phyloP scores from a whole-genome alignment of 371 early-diverging fungal species.

The Apophysomyces elegans region DNA sequence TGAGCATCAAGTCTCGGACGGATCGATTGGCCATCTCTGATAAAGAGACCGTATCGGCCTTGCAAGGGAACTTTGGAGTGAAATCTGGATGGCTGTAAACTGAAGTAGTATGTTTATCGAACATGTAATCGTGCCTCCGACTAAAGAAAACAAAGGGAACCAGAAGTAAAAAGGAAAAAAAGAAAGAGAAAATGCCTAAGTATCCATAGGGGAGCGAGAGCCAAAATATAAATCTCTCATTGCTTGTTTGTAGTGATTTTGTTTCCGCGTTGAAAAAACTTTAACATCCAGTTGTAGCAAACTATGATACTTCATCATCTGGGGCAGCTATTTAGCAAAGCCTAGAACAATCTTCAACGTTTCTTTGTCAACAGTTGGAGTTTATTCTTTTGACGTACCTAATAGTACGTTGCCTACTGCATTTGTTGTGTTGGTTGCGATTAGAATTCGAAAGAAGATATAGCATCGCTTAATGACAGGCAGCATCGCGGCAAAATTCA shows the following conservation, averaged over 20 bases:
- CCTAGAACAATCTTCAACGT: too few relatives aligned
- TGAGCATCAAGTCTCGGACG: not conserved
- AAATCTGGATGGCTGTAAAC: slow-evolving; percentile 5
- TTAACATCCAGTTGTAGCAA: not conserved
- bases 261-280: slow-evolving; percentile 1
- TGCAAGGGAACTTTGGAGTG: not conserved
- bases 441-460: too few relatives aligned
- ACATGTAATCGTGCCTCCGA: not conserved
- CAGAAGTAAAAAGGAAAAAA: too few relatives aligned
- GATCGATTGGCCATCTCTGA: slow-evolving; percentile 3
- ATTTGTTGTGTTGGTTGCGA: too few relatives aligned
- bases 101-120: not conserved
- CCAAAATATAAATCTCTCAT: not conserved
- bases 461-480: too few relatives aligned
- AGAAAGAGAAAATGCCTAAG: too few relatives aligned
- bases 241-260: not conserved
- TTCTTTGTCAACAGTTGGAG: too few relatives aligned
- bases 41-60: not conserved
- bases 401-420: too few relatives aligned
- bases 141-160: not conserved
- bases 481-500: too few relatives aligned
- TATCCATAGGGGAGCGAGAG: not conserved
- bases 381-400: too few relatives aligned
- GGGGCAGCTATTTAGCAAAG: too few relatives aligned
- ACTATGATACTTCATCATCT: too few relatives aligned